Conservation (phyloP, 345 rosid genomes). For the Nasturtium officinale region DNA sequence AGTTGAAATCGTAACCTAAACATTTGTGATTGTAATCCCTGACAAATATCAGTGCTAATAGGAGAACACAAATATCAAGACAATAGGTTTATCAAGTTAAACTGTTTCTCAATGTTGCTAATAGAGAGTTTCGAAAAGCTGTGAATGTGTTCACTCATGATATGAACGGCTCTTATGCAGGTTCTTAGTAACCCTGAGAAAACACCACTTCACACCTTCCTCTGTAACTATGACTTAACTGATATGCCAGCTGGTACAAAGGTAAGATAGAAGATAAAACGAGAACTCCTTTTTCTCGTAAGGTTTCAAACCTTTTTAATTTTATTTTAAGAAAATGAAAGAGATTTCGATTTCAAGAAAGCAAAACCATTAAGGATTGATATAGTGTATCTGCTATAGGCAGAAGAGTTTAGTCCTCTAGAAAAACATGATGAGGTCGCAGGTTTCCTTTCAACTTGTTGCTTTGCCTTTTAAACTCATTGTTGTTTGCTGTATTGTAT, state of each 20-base stretch:
- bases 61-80: neutral
- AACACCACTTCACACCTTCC: slow-evolving; percentile 92
- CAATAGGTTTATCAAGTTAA: slow-evolving; percentile 6
- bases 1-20: neutral
- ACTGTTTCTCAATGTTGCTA: slow-evolving; percentile 18
- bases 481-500: neutral
- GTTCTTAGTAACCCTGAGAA: slow-evolving; percentile 98
- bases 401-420: neutral
- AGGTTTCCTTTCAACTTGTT: slow-evolving; percentile 4
- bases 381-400: slow-evolving; percentile 16
- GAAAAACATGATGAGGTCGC: neutral
- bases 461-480: slow-evolving; percentile 10
- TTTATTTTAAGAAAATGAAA: neutral
- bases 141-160: slow-evolving; percentile 20
- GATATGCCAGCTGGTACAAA: slow-evolving; percentile 86
- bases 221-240: slow-evolving; percentile 93
- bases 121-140: neutral
- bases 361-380: neutral
- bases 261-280: slow-evolving; percentile 31
- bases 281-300: neutral
- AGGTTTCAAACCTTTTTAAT: neutral
- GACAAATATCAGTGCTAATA: neutral
- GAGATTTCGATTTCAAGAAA: neutral
- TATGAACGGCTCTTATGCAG: slow-evolving; percentile 46
- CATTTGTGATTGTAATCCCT: neutral